These are phyloP conservation scores for Onygenales sp. DNA, from an alignment of 2,329 filamentous ascomycete genomes.

Conservation along the genomic window DNA sequence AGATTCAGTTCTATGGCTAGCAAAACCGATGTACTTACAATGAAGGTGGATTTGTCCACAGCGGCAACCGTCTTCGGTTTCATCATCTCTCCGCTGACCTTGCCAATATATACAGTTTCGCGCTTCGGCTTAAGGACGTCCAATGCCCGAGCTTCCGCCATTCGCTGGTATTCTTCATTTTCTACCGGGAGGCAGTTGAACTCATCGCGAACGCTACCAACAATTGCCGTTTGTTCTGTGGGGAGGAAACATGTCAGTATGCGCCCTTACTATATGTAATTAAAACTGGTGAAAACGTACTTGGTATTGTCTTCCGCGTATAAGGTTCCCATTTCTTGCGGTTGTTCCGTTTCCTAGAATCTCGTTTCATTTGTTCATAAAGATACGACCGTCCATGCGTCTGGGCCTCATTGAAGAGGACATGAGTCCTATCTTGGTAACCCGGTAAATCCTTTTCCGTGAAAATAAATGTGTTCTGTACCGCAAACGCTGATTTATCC, in stretches of 20 bases:
- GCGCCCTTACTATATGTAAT: constrained; percentile 2
- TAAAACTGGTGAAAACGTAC: constrained; percentile 37
- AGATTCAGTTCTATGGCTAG: constrained; percentile 1
- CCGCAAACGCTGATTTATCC: constrained; percentile 31
- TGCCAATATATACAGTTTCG: constrained; percentile 43
- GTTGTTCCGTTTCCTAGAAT: constrained; percentile 35
- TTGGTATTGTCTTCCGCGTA: constrained; percentile 55
- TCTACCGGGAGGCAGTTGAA: constrained; percentile 64
- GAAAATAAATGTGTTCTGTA: constrained; percentile 84
- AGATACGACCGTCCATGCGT: constrained; percentile 30
- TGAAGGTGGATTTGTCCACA: constrained; percentile 30
- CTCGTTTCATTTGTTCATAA: constrained; percentile 37
- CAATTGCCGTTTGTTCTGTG: constrained; percentile 66
- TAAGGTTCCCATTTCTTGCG: constrained; percentile 52
- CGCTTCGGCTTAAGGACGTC: constrained; percentile 52
- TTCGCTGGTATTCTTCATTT: constrained; percentile 57
- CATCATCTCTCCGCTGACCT: constrained; percentile 41
- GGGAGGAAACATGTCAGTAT: constrained; percentile 6
- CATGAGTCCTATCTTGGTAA: constrained; percentile 44
- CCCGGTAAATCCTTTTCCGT: constrained; percentile 86
- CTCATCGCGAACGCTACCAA: constrained; percentile 65
- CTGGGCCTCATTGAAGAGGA: constrained; percentile 32
- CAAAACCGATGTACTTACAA: constrained; percentile 24
- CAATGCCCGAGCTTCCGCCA: constrained; percentile 50
- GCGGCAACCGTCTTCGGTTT: constrained; percentile 48